These are phyloP conservation scores for Bipolaris zeicola DNA, from an alignment of 2,329 filamentous ascomycete species.

Conservation along the genomic window DNA sequence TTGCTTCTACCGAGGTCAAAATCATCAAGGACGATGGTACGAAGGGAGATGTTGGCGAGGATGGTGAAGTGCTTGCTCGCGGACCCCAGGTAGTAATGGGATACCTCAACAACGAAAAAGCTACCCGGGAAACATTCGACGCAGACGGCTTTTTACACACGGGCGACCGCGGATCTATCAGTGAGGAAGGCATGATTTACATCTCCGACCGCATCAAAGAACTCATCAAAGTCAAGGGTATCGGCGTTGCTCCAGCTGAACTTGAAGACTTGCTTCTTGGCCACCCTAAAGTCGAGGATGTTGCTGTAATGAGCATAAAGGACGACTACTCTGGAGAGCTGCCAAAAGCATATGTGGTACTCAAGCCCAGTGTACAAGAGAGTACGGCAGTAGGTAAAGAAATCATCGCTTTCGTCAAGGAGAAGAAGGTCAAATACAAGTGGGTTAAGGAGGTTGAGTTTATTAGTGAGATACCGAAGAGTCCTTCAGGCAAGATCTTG, in stretches of 20 bases:
- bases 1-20: slow-evolving; percentile 65
- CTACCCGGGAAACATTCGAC: slow-evolving; percentile 54
- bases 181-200: slow-evolving; percentile 61
- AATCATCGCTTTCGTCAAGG: slow-evolving; percentile 51
- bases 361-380: slow-evolving; percentile 43
- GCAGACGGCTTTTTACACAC: slow-evolving; percentile 62
- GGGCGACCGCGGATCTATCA: slow-evolving; percentile 62
- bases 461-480: slow-evolving; percentile 56
- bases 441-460: slow-evolving; percentile 55
- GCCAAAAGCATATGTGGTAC: slow-evolving; percentile 53
- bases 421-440: slow-evolving; percentile 56
- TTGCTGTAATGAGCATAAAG: slow-evolving; percentile 59
- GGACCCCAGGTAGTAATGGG: slow-evolving; percentile 60
- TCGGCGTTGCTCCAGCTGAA: slow-evolving; percentile 67
- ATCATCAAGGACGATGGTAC: slow-evolving; percentile 62
- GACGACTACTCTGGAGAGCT: slow-evolving; percentile 60
- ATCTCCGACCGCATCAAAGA: slow-evolving; percentile 70
- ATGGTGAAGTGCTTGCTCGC: slow-evolving; percentile 57
- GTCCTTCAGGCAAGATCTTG: slow-evolving; percentile 55
- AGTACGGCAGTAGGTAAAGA: slow-evolving; percentile 46
- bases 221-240: slow-evolving; percentile 71
- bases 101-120: slow-evolving; percentile 53
- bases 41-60: slow-evolving; percentile 59
- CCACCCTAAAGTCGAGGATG: slow-evolving; percentile 62
- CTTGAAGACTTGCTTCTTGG: slow-evolving; percentile 67